phyloP scores from a whole-genome alignment of 371 early-diverging fungal species.

The Mucor saturninus region DNA sequence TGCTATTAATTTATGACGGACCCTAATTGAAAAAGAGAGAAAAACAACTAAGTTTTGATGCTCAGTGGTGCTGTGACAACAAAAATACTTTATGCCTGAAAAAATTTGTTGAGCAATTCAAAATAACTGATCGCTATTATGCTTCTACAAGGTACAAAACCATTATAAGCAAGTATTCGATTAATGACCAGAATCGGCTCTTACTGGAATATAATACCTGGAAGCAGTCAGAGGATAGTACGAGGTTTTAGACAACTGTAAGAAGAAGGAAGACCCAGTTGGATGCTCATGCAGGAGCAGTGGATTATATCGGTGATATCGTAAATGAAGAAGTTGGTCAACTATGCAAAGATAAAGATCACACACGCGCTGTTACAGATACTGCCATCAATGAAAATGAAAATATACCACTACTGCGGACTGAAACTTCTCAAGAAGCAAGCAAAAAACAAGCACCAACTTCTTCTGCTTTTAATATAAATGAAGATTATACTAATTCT shows the following conservation, averaged over 20 bases:
- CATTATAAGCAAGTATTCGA: conserved; percentile 12
- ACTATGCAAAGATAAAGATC: conserved; percentile 21
- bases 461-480: conserved; percentile 20
- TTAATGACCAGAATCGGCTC: conserved; percentile 20
- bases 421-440: conserved; percentile 19
- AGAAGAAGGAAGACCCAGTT: conserved; percentile 15
- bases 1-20: too few species aligned
- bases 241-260: conserved; percentile 17
- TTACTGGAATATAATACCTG: conserved; percentile 20
- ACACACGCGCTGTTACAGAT: conserved; percentile 10
- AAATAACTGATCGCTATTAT: conserved; percentile 11
- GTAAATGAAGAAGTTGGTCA: conserved; percentile 19
- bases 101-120: conserved; percentile 8
- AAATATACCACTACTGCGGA: conserved; percentile 16
- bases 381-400: conserved; percentile 17
- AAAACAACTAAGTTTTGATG: conserved; percentile 7
- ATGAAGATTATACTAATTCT: conserved; percentile 13
- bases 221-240: conserved; percentile 18
- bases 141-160: conserved; percentile 16
- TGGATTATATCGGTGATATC: conserved; percentile 15
- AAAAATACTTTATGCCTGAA: conserved; percentile 4
- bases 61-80: conserved; percentile 6
- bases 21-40: conserved; percentile 4
- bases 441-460: conserved; percentile 17
- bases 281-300: conserved; percentile 16